A percentile compares a stretch with the other conserved stretches of the same genome.
phyloP scores from a whole-genome alignment of 1,284 basidiomycete genomes.

The Erythrobasidium hasegawianum region DNA sequence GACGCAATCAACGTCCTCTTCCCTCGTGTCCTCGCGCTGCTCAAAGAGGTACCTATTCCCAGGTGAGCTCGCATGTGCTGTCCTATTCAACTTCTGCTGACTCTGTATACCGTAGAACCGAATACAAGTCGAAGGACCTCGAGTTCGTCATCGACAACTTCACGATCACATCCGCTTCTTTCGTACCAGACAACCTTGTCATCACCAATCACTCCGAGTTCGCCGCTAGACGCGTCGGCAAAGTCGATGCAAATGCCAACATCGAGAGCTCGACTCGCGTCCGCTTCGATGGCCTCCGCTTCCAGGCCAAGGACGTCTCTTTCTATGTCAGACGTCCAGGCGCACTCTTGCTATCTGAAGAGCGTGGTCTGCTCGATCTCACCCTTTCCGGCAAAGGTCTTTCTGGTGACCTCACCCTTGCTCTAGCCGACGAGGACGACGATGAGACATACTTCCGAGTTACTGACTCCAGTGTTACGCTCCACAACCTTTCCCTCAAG shows the following conservation, averaged over 20 bases:
- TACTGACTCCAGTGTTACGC: constrained; percentile 51
- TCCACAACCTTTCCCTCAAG: constrained; percentile 45
- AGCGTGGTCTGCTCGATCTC: constrained; percentile 52
- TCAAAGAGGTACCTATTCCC: constrained; percentile 53
- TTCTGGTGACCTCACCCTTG: constrained; percentile 52
- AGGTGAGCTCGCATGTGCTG: too few relatives aligned
- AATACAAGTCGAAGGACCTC: constrained; percentile 50
- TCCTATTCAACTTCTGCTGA: background rate
- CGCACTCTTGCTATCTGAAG: constrained; percentile 47
- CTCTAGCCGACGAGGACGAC: constrained; percentile 52
- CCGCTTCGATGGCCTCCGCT: constrained; percentile 52
- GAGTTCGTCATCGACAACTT: constrained; percentile 39
- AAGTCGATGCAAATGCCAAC: constrained; percentile 46
- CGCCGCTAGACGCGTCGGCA: constrained; percentile 42
- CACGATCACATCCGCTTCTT: constrained; percentile 49
- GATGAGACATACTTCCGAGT: constrained; percentile 53
- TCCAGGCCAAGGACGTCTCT: constrained; percentile 52
- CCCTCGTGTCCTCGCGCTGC: constrained; percentile 51
- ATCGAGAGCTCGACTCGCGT: constrained; percentile 51
- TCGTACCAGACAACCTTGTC: constrained; percentile 52
- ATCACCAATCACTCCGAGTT: constrained; percentile 48
- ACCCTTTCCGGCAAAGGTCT: constrained; percentile 52
- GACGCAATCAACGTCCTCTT: constrained; percentile 52
- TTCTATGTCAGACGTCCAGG: constrained; percentile 50
- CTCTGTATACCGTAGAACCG: constrained; percentile 43